A percentile compares a stretch with the other conserved stretches of the same genome.
Conservation (phyloP, 164 flowering plant genomes). For the Malania oleifera region DNA sequence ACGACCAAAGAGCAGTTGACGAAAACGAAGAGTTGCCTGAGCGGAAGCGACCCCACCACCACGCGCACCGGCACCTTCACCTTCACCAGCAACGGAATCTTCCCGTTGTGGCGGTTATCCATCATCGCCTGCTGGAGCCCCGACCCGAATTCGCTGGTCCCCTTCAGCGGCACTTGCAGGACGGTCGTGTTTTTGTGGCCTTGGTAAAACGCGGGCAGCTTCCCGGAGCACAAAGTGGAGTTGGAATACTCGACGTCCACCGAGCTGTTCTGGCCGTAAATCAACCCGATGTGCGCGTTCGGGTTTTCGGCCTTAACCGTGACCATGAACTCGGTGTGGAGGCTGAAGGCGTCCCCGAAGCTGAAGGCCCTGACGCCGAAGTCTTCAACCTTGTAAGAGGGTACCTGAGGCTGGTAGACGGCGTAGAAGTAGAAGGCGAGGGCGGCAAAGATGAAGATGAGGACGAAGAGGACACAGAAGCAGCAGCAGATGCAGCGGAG, state of each 20-base stretch:
- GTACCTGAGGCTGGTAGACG: slow-evolving; percentile 34
- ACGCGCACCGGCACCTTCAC: slow-evolving; percentile 47
- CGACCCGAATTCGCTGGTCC: slow-evolving; percentile 47
- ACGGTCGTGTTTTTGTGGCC: slow-evolving; percentile 36
- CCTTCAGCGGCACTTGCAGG: slow-evolving; percentile 32
- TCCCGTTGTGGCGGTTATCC: slow-evolving; percentile 27
- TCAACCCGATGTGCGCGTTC: slow-evolving; percentile 36
- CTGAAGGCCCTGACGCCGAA: slow-evolving; percentile 38
- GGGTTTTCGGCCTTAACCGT: slow-evolving; percentile 55
- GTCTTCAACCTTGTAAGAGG: slow-evolving; percentile 33
- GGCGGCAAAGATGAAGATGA: slow-evolving; percentile 22
- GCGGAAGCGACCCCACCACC: slow-evolving; percentile 19
- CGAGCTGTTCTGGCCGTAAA: slow-evolving; percentile 32
- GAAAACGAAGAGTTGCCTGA: slow-evolving; percentile 29
- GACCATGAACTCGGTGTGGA: slow-evolving; percentile 35
- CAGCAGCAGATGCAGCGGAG: slow-evolving; percentile 43
- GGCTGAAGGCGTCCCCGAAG: slow-evolving; percentile 31
- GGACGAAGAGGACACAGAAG: slow-evolving; percentile 37
- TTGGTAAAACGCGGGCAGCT: slow-evolving; percentile 49
- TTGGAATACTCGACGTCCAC: slow-evolving; percentile 30
- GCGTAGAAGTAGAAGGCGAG: slow-evolving; percentile 15
- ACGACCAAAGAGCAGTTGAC: slow-evolving; percentile 49
- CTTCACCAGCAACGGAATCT: slow-evolving; percentile 40
- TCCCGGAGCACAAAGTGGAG: slow-evolving; percentile 41
- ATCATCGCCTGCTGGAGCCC: slow-evolving; percentile 45